These are phyloP conservation scores for Colletotrichum godetiae DNA, from an alignment of 2,329 filamentous ascomycete genomes.

Conservation along the genomic window DNA sequence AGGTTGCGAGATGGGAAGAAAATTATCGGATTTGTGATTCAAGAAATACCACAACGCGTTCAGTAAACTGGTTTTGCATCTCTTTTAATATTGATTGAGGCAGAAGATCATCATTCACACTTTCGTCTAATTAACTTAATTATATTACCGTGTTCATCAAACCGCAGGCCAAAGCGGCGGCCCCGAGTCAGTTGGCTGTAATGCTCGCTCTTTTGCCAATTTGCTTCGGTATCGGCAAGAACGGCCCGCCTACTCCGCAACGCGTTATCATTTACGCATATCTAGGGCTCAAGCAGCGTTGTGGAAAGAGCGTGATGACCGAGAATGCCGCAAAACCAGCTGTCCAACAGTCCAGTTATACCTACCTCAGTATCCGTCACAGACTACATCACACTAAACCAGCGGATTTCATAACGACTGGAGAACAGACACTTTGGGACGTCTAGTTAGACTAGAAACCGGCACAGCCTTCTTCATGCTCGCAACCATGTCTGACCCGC, in stretches of 20 bases:
- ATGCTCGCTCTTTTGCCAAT: too few species aligned
- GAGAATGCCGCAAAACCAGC: too few species aligned
- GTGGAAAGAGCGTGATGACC: too few species aligned
- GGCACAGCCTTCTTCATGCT: neutral
- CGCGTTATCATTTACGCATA: neutral
- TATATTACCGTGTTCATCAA: neutral
- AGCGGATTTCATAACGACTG: too few species aligned
- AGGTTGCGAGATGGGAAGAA: neutral
- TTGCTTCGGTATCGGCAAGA: neutral
- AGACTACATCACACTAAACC: too few species aligned
- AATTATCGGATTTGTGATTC: neutral
- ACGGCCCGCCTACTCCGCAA: too few species aligned
- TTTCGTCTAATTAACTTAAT: neutral
- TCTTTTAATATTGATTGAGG: neutral
- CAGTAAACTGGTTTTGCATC: neutral
- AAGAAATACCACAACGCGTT: neutral
- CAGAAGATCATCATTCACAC: neutral
- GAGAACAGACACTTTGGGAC: neutral
- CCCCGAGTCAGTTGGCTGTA: too few species aligned
- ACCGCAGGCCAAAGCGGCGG: too few species aligned
- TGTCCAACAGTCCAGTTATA: too few species aligned
- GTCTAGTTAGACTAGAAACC: neutral
- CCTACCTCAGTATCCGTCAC: too few species aligned
- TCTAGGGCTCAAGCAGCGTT: too few species aligned
- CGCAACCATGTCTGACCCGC: neutral